These are phyloP conservation scores for Calonectria henricotiae DNA, from an alignment of 2,329 filamentous ascomycete species.

Conservation along the genomic window DNA sequence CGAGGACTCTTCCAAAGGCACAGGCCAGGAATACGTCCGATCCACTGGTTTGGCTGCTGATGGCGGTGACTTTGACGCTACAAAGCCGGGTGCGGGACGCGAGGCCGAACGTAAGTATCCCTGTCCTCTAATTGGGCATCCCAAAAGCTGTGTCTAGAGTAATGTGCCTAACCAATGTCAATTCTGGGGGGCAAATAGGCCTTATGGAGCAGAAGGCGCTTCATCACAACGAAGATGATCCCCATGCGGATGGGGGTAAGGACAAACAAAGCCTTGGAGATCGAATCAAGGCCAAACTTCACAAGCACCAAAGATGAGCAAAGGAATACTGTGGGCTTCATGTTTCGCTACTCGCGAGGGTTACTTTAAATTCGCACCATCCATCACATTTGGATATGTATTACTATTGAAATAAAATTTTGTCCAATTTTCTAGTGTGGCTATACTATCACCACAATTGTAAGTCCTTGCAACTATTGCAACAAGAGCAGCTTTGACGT, in stretches of 20 bases:
- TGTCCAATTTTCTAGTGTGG: neutral
- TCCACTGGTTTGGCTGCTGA: constrained; percentile 74
- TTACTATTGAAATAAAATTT: neutral
- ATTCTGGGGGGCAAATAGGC: constrained; percentile 44
- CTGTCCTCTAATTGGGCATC: too few species aligned
- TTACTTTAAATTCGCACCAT: neutral
- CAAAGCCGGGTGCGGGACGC: constrained; percentile 74
- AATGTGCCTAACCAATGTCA: constrained; percentile 22
- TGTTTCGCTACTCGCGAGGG: neutral
- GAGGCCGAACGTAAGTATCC: constrained; percentile 76
- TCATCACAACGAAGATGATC: constrained; percentile 42
- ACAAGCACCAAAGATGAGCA: constrained; percentile 61
- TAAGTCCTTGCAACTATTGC: too few species aligned
- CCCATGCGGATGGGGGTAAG: constrained; percentile 48
- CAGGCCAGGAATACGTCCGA: constrained; percentile 72
- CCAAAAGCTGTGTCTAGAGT: too few species aligned
- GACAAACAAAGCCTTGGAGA: constrained; percentile 72
- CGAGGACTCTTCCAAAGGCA: constrained; percentile 60
- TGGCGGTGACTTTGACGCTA: constrained; percentile 78
- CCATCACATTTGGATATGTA: neutral
- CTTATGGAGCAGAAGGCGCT: constrained; percentile 57
- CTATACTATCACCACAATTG: neutral
- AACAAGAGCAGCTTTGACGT: too few species aligned
- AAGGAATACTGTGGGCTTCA: neutral
- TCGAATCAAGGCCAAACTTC: constrained; percentile 81